phyloP scores from a whole-genome alignment of 2,329 filamentous ascomycete genomes.

The Colletotrichum endophyticum region DNA sequence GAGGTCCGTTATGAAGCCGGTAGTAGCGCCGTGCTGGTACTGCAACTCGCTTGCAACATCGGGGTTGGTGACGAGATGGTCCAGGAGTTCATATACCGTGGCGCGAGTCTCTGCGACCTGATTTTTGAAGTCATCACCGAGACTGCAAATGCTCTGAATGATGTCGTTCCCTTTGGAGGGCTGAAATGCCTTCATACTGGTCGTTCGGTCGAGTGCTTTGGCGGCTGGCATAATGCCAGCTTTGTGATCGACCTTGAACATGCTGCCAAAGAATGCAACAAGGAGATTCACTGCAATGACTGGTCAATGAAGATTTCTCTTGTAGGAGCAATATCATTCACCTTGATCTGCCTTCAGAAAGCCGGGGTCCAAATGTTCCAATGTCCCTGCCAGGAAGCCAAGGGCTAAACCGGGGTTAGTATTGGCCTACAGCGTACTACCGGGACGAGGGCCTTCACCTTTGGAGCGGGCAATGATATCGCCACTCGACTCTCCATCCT shows the following conservation, averaged over 20 bases:
- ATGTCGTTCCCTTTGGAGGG: conserved; percentile 53
- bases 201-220: conserved; percentile 55
- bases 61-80: conserved; percentile 46
- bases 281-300: conserved; percentile 44
- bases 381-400: conserved; percentile 60
- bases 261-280: conserved; percentile 60
- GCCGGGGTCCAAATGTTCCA: conserved; percentile 51
- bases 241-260: conserved; percentile 65
- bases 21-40: conserved; percentile 45
- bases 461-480: conserved; percentile 60
- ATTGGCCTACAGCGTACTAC: neutral
- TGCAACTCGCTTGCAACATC: conserved; percentile 49
- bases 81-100: conserved; percentile 56
- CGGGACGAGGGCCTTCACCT: conserved; percentile 33
- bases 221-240: conserved; percentile 62
- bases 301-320: conserved; percentile 42
- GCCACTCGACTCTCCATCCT: conserved; percentile 46
- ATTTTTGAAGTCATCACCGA: conserved; percentile 62
- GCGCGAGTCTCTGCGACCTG: conserved; percentile 57
- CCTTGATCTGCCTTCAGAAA: conserved; percentile 56
- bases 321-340: conserved; percentile 25
- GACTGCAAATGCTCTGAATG: conserved; percentile 51
- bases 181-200: conserved; percentile 56
- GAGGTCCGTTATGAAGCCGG: conserved; percentile 53
- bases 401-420: conserved; percentile 43